Evolutionary conservation across 352 stramenopile genomes (phyloP), one percentile per base, ranked within the genome.

Genomic region (Phytophthora multivora): DNA sequence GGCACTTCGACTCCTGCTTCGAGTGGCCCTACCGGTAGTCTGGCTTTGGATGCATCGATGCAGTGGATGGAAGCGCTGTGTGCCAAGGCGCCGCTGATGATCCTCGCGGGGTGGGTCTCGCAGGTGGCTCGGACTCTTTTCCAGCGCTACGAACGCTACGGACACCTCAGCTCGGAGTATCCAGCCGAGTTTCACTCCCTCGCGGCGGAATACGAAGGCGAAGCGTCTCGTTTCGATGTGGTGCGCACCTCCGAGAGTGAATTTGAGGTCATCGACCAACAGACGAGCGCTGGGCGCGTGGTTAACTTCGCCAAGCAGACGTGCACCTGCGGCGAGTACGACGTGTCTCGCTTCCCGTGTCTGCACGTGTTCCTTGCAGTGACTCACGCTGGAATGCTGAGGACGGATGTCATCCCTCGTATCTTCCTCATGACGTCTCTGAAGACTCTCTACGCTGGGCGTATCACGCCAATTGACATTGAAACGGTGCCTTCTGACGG

Each of bases 341-440:
- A 88, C 21, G 77, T 79, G 2, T 83, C 82, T 8, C 75, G 76
- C 16, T 93, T 93, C 52, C 84, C 84, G 30, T 93, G 84, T 53
- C 69, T 93, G 9, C 84, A 93, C 58, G 84, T 93, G 0, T 91
- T 90, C 58, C 64, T 93, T 19, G 80, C 82, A 6, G 75, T 91
- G 11, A 83, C 78, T 1, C 75, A 76, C 25, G 82, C 84, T 8
- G 84, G 80, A 1, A 72, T 93, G 65, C 55, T 88, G 52, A 80
- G 76, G 9, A 70, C 77, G 3, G 84, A 93, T 41, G 77, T 91
- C 31, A 93, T 93, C 43, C 84, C 84, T 28, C 72, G 70, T n/a
- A 91, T 93, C 18, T 93, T 88, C 51, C 59, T 91, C 12, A 90
- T 91, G 75, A 88, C 80, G 47, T 90, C 84, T 23, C 59, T 93